Evolutionary conservation across 2,329 filamentous ascomycete genomes (phyloP).

Genomic region (Massarina eburnea): DNA sequence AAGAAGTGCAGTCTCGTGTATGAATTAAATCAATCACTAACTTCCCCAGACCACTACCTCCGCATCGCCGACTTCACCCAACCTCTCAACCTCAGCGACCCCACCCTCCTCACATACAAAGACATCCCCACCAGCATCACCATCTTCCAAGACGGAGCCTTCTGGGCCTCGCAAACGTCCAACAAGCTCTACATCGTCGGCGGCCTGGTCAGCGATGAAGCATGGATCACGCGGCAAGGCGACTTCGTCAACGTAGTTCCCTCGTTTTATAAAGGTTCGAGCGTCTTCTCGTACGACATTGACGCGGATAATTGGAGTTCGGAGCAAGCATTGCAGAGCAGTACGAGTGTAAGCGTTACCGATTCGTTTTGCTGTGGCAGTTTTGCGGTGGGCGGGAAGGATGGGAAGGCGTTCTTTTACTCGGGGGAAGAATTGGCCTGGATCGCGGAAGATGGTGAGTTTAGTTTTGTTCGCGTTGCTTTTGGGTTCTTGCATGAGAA

Average conservation of each 20-base stretch:
- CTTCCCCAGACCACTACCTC: conserved; percentile 11
- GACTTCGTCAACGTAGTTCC: neutral
- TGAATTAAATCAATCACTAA: neutral
- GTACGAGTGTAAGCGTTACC: conserved; percentile 1
- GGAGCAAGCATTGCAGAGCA: conserved; percentile 8
- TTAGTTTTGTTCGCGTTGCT: no score
- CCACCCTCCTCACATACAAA: conserved; percentile 5
- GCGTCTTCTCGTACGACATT: conserved; percentile 9
- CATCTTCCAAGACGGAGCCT: conserved; percentile 9
- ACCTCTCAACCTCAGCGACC: conserved; percentile 8
- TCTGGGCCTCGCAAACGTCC: conserved; percentile 8
- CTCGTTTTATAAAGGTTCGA: neutral
- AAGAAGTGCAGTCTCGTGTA: neutral
- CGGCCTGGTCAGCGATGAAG: conserved; percentile 2
- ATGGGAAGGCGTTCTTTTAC: conserved; percentile 8
- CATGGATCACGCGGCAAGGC: conserved; percentile 8
- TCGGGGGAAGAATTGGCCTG: conserved; percentile 5
- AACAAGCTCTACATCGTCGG: conserved; percentile 9
- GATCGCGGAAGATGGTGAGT: neutral
- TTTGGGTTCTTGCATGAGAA: no score
- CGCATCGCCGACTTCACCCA: conserved; percentile 15
- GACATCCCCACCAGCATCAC: conserved; percentile 10
- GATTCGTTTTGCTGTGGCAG: conserved; percentile 10
- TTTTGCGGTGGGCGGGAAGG: conserved; percentile 7
- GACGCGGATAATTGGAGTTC: conserved; percentile 6